These are phyloP conservation scores for Sherardia arvensis DNA, from an alignment of 257 asterid genomes.

Conservation along the genomic window DNA sequence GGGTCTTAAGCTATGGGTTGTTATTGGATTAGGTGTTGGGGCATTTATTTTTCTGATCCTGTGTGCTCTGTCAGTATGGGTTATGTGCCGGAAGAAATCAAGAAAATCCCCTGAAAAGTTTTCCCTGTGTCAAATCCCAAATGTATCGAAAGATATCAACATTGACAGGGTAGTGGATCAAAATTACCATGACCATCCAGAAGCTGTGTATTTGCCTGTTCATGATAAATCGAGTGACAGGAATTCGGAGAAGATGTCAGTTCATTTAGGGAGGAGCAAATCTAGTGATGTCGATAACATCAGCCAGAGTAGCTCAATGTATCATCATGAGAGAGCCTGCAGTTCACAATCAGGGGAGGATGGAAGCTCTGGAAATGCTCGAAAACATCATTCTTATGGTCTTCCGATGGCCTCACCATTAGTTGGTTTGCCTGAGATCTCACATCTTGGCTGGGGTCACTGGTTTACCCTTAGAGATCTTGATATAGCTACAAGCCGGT, in stretches of 20 bases:
- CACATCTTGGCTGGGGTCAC: constrained; percentile 99
- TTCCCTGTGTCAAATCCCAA: constrained; percentile 59
- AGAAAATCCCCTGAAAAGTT: constrained; percentile 42
- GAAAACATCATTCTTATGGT: constrained; percentile 58
- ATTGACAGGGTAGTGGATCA: constrained; percentile 60
- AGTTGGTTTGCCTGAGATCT: constrained; percentile 80
- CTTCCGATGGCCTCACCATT: constrained; percentile 73
- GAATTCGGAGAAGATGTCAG: constrained; percentile 55
- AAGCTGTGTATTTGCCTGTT: constrained; percentile 38
- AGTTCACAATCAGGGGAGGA: constrained; percentile 97
- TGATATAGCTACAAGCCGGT: constrained; percentile 69
- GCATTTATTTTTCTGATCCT: constrained; percentile 65
- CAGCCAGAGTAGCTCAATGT: constrained; percentile 73
- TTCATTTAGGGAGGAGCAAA: constrained; percentile 64
- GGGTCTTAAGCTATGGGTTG: constrained; percentile 75
- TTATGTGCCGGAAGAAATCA: constrained; percentile 53
- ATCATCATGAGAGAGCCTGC: constrained; percentile 51
- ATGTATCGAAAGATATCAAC: constrained; percentile 66
- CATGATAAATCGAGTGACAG: constrained; percentile 56
- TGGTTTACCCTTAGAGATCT: constrained; percentile 99
- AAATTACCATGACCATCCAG: constrained; percentile 30
- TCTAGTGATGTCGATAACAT: constrained; percentile 73
- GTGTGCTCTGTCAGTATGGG: constrained; percentile 67
- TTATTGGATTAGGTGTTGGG: constrained; percentile 64
- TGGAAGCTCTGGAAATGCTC: constrained; percentile 58